Evolutionary conservation across 78 protist species (phyloP).

Genomic region (Emiliania huxleyi): DNA sequence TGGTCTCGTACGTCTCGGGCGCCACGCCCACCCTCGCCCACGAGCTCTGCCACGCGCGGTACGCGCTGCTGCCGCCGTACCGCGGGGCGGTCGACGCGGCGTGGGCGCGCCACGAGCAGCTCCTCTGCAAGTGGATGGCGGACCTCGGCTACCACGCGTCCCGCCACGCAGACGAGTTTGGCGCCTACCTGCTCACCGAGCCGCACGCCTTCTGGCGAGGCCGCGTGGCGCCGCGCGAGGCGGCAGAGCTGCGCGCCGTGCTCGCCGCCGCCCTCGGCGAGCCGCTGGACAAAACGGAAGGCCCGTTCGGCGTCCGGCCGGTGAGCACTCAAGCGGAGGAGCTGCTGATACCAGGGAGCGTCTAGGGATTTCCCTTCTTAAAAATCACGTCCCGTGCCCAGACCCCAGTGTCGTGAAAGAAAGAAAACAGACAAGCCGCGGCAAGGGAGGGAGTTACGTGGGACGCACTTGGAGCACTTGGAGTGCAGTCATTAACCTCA

Average conservation of each 20-base stretch:
- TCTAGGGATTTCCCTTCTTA: too few species aligned
- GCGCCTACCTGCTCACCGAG: conserved; percentile 11
- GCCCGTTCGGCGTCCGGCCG: neutral
- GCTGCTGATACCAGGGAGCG: too few species aligned
- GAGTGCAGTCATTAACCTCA: too few species aligned
- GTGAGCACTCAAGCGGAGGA: neutral
- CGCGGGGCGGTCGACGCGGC: neutral
- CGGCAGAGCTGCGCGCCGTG: neutral
- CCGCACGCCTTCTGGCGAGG: neutral
- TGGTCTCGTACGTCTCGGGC: neutral
- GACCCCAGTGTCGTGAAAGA: too few species aligned
- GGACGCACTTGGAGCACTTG: too few species aligned
- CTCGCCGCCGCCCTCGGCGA: neutral
- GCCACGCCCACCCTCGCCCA: neutral
- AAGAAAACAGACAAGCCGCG: too few species aligned
- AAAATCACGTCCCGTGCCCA: too few species aligned
- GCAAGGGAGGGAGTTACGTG: too few species aligned
- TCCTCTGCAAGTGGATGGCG: neutral
- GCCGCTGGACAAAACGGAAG: neutral
- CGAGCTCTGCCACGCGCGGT: conserved; percentile 26
- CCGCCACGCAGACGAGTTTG: conserved; percentile 13
- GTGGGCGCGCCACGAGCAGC: neutral
- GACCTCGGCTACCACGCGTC: neutral
- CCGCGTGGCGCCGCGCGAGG: neutral
- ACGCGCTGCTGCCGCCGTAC: neutral